These are phyloP conservation scores for Heliamphora exappendiculata DNA, from an alignment of 148 eudicot genomes.

Conservation along the genomic window DNA sequence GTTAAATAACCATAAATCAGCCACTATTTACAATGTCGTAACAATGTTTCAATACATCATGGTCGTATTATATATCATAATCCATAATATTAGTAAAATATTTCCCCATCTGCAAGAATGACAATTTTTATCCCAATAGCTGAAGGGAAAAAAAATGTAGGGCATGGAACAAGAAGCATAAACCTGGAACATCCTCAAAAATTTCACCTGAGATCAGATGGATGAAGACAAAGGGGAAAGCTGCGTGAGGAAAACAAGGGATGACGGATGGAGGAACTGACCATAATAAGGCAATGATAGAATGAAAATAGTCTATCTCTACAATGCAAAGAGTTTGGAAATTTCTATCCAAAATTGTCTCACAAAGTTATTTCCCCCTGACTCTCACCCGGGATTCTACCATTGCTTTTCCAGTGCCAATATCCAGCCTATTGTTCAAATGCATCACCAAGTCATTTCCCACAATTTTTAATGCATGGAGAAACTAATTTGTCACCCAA, in stretches of 20 bases:
- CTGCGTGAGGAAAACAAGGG: too few relatives aligned
- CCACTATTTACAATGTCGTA: background rate
- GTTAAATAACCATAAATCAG: background rate
- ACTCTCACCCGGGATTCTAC: background rate
- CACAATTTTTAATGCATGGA: background rate
- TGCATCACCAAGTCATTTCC: background rate
- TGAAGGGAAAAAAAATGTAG: too few relatives aligned
- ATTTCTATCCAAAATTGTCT: background rate
- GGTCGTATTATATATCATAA: background rate
- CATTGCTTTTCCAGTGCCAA: background rate
- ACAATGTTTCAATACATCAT: background rate
- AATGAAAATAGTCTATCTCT: background rate
- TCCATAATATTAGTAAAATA: too few relatives aligned
- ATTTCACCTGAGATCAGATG: too few relatives aligned
- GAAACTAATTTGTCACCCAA: background rate
- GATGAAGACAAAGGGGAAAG: too few relatives aligned
- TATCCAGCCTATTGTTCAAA: background rate
- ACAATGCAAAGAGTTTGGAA: background rate
- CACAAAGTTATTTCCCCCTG: too few relatives aligned
- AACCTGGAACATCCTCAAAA: too few relatives aligned
- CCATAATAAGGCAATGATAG: background rate
- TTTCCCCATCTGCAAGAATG: too few relatives aligned
- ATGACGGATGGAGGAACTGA: too few relatives aligned
- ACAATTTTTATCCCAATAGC: too few relatives aligned
- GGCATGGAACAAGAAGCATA: too few relatives aligned